phyloP scores from a whole-genome alignment of 306 rosid genomes.

The Quercus bicolor region DNA sequence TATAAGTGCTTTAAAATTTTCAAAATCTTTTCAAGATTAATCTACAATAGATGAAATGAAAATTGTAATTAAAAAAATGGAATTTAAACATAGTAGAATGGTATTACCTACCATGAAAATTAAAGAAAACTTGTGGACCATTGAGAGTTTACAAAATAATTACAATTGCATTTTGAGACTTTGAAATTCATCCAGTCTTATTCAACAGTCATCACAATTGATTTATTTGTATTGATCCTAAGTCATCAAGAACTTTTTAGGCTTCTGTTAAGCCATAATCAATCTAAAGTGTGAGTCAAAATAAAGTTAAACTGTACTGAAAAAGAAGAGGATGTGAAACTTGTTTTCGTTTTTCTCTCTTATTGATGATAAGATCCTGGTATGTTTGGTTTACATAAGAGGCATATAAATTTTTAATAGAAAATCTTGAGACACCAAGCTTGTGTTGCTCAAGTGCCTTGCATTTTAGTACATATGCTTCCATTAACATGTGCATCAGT shows the following conservation, averaged over 20 bases:
- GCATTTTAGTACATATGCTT: not conserved
- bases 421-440: not conserved
- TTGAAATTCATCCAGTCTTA: not conserved
- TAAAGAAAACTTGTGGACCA: not conserved
- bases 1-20: not conserved
- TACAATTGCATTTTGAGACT: not conserved
- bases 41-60: slow-evolving; percentile 4
- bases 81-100: not conserved
- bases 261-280: not conserved
- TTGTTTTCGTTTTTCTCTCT: not conserved
- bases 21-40: slow-evolving; percentile 6
- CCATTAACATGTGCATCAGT: not conserved
- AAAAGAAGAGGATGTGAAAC: not conserved
- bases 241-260: not conserved
- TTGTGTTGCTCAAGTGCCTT: not conserved
- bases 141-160: not conserved
- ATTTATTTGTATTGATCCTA: not conserved
- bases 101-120: not conserved
- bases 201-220: not conserved
- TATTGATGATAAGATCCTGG: not conserved
- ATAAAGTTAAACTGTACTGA: not conserved
- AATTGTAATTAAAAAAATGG: not conserved
- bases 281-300: not conserved
- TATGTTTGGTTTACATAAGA: not conserved
- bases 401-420: not conserved